phyloP scores from a whole-genome alignment of 1,284 basidiomycete genomes.

The Pseudozyma thailandica region DNA sequence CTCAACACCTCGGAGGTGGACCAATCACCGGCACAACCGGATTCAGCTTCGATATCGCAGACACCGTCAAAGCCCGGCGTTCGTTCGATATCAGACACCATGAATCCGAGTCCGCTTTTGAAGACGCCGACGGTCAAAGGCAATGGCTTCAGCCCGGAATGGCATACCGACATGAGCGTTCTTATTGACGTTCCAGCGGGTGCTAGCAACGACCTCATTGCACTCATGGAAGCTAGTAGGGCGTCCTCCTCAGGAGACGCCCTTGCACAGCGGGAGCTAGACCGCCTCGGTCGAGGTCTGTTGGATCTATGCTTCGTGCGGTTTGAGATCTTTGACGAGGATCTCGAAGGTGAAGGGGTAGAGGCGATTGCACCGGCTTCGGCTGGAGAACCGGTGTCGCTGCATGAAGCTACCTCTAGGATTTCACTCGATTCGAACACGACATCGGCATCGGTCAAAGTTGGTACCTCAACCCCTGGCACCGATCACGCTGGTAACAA shows the following conservation, averaged over 20 bases:
- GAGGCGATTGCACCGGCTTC: background rate
- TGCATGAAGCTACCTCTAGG: slow-evolving; percentile 7
- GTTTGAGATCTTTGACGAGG: slow-evolving; percentile 63
- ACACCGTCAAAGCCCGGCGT: background rate
- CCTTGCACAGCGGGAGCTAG: slow-evolving; percentile 14
- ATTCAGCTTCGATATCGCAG: background rate
- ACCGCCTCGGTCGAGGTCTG: slow-evolving; percentile 52
- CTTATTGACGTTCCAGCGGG: slow-evolving; percentile 59
- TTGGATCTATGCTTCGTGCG: slow-evolving; percentile 65
- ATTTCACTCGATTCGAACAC: background rate
- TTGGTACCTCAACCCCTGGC: too few species aligned
- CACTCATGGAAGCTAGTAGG: slow-evolving; percentile 26
- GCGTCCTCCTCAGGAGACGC: background rate
- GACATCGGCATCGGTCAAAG: background rate
- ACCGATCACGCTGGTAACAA: background rate
- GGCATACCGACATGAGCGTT: slow-evolving; percentile 53
- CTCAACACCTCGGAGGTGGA: too few species aligned
- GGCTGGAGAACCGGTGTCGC: background rate
- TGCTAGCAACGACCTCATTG: slow-evolving; percentile 20
- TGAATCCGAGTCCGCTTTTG: slow-evolving; percentile 19
- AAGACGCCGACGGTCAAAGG: slow-evolving; percentile 50
- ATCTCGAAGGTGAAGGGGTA: slow-evolving; percentile 5
- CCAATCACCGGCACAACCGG: too few species aligned
- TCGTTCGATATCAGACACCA: background rate
- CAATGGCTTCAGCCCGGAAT: slow-evolving; percentile 64